Base-by-base conservation (phyloP, 768 basidiomycete species). In the Phylloporus arenicola region DNA sequence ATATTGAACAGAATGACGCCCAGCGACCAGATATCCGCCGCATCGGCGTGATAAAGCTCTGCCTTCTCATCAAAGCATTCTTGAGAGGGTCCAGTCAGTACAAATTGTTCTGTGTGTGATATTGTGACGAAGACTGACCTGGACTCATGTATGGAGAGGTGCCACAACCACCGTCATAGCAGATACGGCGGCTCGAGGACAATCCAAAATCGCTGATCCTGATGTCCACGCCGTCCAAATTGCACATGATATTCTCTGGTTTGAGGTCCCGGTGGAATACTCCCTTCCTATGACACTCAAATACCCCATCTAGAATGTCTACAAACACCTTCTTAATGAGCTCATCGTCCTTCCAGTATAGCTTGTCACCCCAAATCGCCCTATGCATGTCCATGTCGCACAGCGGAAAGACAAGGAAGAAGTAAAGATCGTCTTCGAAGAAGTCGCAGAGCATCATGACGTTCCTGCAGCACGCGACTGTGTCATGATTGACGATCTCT, bases 191-290 rank as follows among this genome's bases (percentile, higher is more conserved):
- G 34, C 65, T 67, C 3, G 78, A 82, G 0, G 81, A 77, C 47
- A 91, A 65, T 13, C 91, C 90, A 74, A 92, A 92, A 68, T 92
- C 90, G 17, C 84, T 80, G 37, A 92, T 72, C 48, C 74, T 73
- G 37, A 91, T 73, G 47, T 71, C 61, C 27, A 63, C 66, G 14
- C 84, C 83, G 45, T 69, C 79, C 59, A 64, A 64, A 52, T 69
- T 76, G 64, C 81, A 83, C 45, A 92, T 73, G 37, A 91, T 74
- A 65, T 85, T 91, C 62, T 92, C 92, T 1, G 90, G 90, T 64
- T 93, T 92, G 61, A 93, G 77, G 60, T 92, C 90, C 20, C 90
- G 84, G 68, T 93, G 92, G 64, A 75, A 91, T 52, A 94, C 78
- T 12, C 81, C 79, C 25, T 74, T 71, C 30, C 71, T 66, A 61